A percentile compares a stretch with the other conserved stretches of the same genome.
These are phyloP conservation scores for Hypoxylon fuscum DNA, from an alignment of 495 filamentous ascomycete species.

Conservation along the genomic window DNA sequence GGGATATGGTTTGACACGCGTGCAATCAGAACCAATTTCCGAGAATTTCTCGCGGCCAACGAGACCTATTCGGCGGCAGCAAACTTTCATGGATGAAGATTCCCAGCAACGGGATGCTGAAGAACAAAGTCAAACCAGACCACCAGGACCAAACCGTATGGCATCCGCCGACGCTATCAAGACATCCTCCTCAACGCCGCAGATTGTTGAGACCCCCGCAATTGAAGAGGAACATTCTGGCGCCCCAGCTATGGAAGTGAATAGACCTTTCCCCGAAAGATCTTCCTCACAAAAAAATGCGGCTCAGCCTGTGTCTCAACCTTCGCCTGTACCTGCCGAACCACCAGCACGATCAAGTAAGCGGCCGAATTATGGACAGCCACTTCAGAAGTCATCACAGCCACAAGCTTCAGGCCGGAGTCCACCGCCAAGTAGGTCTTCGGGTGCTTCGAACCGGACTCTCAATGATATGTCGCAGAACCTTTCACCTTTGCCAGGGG, in stretches of 20 bases:
- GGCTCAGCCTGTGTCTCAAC: constrained; percentile 30
- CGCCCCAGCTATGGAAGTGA: constrained; percentile 29
- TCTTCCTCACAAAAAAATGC: constrained; percentile 61
- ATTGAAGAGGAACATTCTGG: constrained; percentile 53
- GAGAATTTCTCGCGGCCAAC: constrained; percentile 65
- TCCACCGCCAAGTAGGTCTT: constrained; percentile 27
- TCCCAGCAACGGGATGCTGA: constrained; percentile 20
- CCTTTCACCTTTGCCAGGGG: constrained; percentile 75
- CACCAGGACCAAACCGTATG: constrained; percentile 32
- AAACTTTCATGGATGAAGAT: constrained; percentile 47
- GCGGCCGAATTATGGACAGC: constrained; percentile 52
- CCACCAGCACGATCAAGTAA: constrained; percentile 60
- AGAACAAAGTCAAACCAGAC: constrained; percentile 22
- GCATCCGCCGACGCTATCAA: constrained; percentile 35
- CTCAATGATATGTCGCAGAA: constrained; percentile 69
- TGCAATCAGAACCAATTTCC: constrained; percentile 80
- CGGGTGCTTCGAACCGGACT: constrained; percentile 46
- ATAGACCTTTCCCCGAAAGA: constrained; percentile 56
- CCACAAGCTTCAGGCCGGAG: constrained; percentile 22
- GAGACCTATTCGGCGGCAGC: constrained; percentile 53
- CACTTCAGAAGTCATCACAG: constrained; percentile 37
- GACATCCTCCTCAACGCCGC: constrained; percentile 60
- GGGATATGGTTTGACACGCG: constrained; percentile 67
- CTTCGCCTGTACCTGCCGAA: constrained; percentile 43
- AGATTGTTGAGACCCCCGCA: constrained; percentile 75